Percentiles rank a stretch among this genome's conserved stretches.
Evolutionary conservation across 768 basidiomycete genomes (phyloP).

Genomic region (Trametes cubensis): DNA sequence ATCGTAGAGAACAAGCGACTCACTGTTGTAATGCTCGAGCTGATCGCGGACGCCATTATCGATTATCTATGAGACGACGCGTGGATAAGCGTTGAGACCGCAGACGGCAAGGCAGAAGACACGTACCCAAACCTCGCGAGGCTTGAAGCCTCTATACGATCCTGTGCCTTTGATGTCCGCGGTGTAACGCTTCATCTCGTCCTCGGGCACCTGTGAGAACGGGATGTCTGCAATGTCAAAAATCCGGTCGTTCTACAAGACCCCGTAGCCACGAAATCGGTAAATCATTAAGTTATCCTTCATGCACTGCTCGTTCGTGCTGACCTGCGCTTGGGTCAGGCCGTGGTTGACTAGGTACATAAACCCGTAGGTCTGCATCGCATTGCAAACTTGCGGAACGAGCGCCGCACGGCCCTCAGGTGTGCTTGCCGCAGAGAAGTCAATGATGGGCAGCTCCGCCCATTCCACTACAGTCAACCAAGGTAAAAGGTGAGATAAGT

Average conservation of each 20-base stretch:
- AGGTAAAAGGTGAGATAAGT: not conserved
- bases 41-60: constrained; percentile 66
- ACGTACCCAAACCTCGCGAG: constrained; percentile 55
- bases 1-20: not conserved
- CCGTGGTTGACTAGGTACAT: constrained; percentile 39
- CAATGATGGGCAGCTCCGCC: constrained; percentile 37
- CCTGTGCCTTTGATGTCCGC: constrained; percentile 43
- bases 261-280: too few relatives aligned
- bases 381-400: constrained; percentile 31
- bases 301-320: too few relatives aligned
- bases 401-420: constrained; percentile 33
- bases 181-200: constrained; percentile 36
- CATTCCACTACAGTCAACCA: constrained; percentile 31
- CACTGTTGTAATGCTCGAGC: constrained; percentile 65
- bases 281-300: too few relatives aligned
- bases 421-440: constrained; percentile 31
- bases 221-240: constrained; percentile 41
- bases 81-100: too few relatives aligned
- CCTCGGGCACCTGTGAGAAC: constrained; percentile 36
- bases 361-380: constrained; percentile 35
- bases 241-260: constrained; percentile 40
- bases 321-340: constrained; percentile 31
- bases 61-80: constrained; percentile 65
- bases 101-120: too few relatives aligned
- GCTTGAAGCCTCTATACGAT: constrained; percentile 59